Base-by-base conservation (phyloP, 2,329 filamentous ascomycete species). In the Beauveria scarabaeidicola region DNA sequence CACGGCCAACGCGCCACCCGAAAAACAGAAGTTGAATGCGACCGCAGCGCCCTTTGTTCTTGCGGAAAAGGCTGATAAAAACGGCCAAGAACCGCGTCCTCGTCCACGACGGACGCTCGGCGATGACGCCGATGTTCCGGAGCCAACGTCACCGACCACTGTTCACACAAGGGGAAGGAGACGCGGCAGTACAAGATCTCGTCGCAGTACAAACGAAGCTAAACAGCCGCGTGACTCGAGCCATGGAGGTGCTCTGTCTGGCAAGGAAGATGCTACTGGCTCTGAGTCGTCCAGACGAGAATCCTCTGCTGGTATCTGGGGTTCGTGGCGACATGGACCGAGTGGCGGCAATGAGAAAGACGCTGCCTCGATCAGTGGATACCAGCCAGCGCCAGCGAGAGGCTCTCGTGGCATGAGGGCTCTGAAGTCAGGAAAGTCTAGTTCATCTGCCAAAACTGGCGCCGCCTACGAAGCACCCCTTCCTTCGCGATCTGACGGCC, bases 391-490 rank as follows among this genome's bases (percentile, higher is more conserved):
- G 66, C 75, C 83, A 64, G 74, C 84, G 69, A 78, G 85, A 52
- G 74, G 77, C 19, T 75, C 80, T 17, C 83, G 88, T 53, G 86
- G 85, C 54, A 97, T 97, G 88, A 97, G 96, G 76, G 88, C 97
- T 1, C 78, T 97, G 56, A 91, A 91, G 68, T 86, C 93, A 1
- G 81, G 81, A 59, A 94, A 91, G 70, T 79, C 86, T 6, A 74
- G 75, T 23, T 81, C 86, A 1, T 79, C 80, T 11, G 74, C 75
- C 1, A 77, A 77, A 61, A 78, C 79, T 0, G 80, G 80, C 0
- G 66, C 78, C 1, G 71, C 80, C 2, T 82, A 83, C 60, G 84
- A 87, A 63, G 74, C 79, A 5, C 68, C 78, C 3, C 68, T 75
- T 9, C 66, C 75, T 1, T 66, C 75, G n/a, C 78, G 79, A 62